Conservation (phyloP, 768 basidiomycete genomes). For the Boletus rex-veris region DNA sequence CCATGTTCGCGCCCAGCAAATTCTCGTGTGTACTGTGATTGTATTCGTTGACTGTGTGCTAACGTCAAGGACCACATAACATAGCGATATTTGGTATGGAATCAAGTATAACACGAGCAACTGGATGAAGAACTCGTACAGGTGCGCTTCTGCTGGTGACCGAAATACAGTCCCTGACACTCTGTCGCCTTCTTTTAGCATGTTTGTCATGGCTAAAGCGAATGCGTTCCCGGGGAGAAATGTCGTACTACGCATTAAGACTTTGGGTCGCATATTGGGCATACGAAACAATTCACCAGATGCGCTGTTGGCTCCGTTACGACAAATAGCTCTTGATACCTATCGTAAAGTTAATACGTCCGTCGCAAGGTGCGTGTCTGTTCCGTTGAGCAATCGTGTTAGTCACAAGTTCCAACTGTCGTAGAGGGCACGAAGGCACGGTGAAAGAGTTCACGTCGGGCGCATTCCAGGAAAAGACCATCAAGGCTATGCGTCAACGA, state of each 20-base stretch:
- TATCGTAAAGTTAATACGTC: slow-evolving; percentile 38
- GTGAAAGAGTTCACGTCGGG: slow-evolving; percentile 33
- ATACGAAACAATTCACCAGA: slow-evolving; percentile 24
- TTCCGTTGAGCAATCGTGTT: neutral
- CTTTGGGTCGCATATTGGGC: slow-evolving; percentile 25
- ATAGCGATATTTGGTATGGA: slow-evolving; percentile 30
- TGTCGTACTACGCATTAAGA: slow-evolving; percentile 18
- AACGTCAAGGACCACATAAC: neutral
- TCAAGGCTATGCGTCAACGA: slow-evolving; percentile 28
- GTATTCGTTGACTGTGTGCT: neutral
- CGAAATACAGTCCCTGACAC: neutral
- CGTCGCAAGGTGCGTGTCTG: slow-evolving; percentile 34
- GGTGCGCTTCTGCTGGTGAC: slow-evolving; percentile 16
- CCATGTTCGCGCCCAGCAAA: slow-evolving; percentile 17
- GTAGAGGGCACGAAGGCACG: slow-evolving; percentile 30
- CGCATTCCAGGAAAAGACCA: slow-evolving; percentile 29
- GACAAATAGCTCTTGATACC: slow-evolving; percentile 33
- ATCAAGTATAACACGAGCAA: slow-evolving; percentile 30
- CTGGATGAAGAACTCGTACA: slow-evolving; percentile 36
- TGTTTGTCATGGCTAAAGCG: slow-evolving; percentile 35
- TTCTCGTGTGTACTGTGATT: slow-evolving; percentile 21
- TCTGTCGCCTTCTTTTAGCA: slow-evolving; percentile 16
- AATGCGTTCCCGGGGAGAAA: slow-evolving; percentile 35
- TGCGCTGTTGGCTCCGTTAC: slow-evolving; percentile 37
- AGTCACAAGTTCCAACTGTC: neutral